Evolutionary conservation across 2,329 filamentous ascomycete genomes (phyloP).

Genomic region (Cordyceps cateniannulata): DNA sequence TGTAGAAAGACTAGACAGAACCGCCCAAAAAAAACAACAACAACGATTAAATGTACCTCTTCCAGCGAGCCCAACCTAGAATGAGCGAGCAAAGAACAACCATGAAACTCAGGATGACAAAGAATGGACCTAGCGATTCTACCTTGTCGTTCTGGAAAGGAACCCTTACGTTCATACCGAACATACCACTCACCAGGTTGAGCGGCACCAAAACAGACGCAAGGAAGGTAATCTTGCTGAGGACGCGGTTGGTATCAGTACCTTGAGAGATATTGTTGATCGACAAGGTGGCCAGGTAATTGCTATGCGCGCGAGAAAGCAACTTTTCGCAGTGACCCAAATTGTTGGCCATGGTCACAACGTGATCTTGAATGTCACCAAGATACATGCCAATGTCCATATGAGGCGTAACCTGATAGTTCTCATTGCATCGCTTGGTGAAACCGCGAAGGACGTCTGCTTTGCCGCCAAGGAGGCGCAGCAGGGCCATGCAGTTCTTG

Average conservation of each 20-base stretch:
- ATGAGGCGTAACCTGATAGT: conserved; percentile 88
- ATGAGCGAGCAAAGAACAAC: conserved; percentile 43
- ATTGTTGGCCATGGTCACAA: conserved; percentile 98
- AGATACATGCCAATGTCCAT: conserved; percentile 96
- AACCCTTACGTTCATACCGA: conserved; percentile 80
- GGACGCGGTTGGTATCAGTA: conserved; percentile 78
- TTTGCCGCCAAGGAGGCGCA: conserved; percentile 90
- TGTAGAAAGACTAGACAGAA: neutral
- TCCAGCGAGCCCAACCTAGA: conserved; percentile 38
- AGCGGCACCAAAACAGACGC: conserved; percentile 94
- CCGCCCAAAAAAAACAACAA: neutral
- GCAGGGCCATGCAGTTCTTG: conserved; percentile 89
- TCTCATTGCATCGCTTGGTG: conserved; percentile 97
- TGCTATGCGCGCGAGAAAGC: conserved; percentile 86
- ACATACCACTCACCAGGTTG: conserved; percentile 82
- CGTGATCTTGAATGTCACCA: conserved; percentile 97
- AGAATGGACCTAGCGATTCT: conserved; percentile 49
- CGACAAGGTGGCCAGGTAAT: conserved; percentile 90
- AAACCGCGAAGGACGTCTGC: conserved; percentile 98
- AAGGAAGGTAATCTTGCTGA: conserved; percentile 92
- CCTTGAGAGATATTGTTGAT: conserved; percentile 88
- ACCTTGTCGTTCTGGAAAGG: conserved; percentile 49
- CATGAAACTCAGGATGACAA: conserved; percentile 46
- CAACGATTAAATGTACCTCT: conserved; percentile 37
- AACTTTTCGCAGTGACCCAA: conserved; percentile 96